Percentiles rank a stretch among this genome's conserved stretches.
phyloP scores from a whole-genome alignment of 169 alveolate genomes.

The Eimeria brunetti region DNA sequence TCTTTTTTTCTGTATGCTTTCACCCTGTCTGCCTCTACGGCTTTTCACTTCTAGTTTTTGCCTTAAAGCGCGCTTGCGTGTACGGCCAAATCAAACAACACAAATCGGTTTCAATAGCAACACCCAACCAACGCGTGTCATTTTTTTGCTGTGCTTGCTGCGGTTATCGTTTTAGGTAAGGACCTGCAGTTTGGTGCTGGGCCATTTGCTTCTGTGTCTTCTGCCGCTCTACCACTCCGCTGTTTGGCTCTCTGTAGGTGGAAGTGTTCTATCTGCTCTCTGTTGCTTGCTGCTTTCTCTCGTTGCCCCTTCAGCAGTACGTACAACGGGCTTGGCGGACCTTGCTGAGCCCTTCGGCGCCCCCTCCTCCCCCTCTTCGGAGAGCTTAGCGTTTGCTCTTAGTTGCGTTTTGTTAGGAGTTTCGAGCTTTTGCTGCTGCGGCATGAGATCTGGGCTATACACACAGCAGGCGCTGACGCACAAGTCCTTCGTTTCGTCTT shows the following conservation, averaged over 20 bases:
- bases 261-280: constrained; percentile 4
- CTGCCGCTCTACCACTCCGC: constrained; percentile 18
- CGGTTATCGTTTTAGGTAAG: constrained; percentile 51
- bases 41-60: background rate
- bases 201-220: constrained; percentile 53
- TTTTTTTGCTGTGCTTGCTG: background rate
- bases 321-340: background rate
- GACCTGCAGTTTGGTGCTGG: constrained; percentile 35
- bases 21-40: background rate
- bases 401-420: background rate
- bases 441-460: background rate
- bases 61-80: too few species aligned
- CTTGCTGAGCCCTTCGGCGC: background rate
- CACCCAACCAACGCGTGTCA: background rate
- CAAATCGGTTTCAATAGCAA: background rate
- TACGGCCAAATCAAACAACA: background rate
- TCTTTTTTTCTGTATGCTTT: background rate
- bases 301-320: constrained; percentile 2
- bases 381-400: background rate
- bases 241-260: constrained; percentile 27
- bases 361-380: constrained; percentile 1
- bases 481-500: background rate
- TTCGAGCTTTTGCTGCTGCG: constrained; percentile 11
- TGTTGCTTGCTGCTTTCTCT: constrained; percentile 11
- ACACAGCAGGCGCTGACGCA: constrained; percentile 7